These are phyloP conservation scores for Phaeosphaeria sp. DNA, from an alignment of 2,329 filamentous ascomycete species.

Conservation along the genomic window DNA sequence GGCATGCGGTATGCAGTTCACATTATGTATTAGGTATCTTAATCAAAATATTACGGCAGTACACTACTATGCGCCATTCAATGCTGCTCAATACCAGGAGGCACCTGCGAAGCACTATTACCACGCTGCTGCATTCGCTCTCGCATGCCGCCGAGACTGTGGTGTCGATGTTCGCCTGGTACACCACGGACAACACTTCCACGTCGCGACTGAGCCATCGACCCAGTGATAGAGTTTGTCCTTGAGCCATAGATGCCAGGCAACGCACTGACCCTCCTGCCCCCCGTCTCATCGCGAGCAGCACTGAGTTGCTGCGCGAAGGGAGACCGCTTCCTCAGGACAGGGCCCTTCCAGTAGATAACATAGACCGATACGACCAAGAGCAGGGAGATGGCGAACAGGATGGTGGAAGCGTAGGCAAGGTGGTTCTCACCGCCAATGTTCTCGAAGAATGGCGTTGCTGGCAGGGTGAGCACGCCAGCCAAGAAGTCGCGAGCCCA, in stretches of 20 bases:
- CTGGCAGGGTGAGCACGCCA: conserved; percentile 73
- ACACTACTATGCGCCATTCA: not conserved
- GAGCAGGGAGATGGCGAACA: conserved; percentile 59
- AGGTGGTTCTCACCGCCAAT: conserved; percentile 50
- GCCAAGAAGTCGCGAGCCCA: conserved; percentile 78
- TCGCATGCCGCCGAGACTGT: conserved; percentile 10
- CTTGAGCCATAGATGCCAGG: conserved; percentile 41
- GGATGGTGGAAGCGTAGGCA: conserved; percentile 63
- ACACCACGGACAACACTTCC: conserved; percentile 38
- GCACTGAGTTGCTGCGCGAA: conserved; percentile 58
- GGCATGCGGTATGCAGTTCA: too few species aligned
- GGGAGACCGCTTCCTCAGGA: conserved; percentile 58
- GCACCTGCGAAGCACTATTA: conserved; percentile 7
- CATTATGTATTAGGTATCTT: too few species aligned
- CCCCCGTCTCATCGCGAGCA: conserved; percentile 40
- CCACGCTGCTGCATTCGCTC: conserved; percentile 9
- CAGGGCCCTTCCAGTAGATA: conserved; percentile 62
- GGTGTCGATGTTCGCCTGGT: conserved; percentile 15
- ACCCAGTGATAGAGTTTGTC: conserved; percentile 32
- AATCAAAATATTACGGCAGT: not conserved
- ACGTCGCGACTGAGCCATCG: conserved; percentile 29
- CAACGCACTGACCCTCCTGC: conserved; percentile 39
- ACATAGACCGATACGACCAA: conserved; percentile 53
- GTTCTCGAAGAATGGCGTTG: conserved; percentile 64
- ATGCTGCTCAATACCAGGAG: conserved; percentile 3